Evolutionary conservation across 176 grass and related monocot genomes (phyloP).

Genomic region (Aegilops longissima): DNA sequence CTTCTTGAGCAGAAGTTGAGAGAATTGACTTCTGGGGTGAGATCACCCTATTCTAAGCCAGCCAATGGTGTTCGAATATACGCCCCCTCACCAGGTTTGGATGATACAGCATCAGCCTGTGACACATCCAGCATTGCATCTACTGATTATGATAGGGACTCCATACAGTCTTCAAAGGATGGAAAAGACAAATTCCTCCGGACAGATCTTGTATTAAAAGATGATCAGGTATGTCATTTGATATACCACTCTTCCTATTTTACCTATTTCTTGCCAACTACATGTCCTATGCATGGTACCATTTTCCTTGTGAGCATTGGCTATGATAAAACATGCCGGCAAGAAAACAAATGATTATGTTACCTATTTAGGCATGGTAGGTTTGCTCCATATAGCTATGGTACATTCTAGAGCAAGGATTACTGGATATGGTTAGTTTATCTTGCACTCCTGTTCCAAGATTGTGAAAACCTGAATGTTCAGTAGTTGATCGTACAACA

Average conservation of each 20-base stretch:
- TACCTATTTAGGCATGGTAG: background rate
- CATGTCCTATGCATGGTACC: constrained; percentile 4
- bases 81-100: constrained; percentile 25
- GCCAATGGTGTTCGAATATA: constrained; percentile 32
- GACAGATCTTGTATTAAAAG: constrained; percentile 26
- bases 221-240: constrained; percentile 45
- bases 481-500: constrained; percentile 9
- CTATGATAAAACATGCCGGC: background rate
- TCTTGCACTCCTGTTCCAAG: background rate
- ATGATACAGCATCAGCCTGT: constrained; percentile 38
- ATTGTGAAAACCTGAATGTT: background rate
- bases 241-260: constrained; percentile 24
- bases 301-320: constrained; percentile 16
- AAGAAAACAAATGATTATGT: background rate
- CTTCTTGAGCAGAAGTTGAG: constrained; percentile 85
- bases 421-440: constrained; percentile 9
- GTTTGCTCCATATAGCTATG: background rate
- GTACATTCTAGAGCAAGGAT: background rate
- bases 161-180: constrained; percentile 44
- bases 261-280: constrained; percentile 27
- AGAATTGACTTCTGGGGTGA: constrained; percentile 60
- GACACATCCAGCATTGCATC: constrained; percentile 55
- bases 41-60: constrained; percentile 60
- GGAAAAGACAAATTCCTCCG: constrained; percentile 20
- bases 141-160: constrained; percentile 53